phyloP scores from a whole-genome alignment of 805 yeast species.

The Jamesozyma spencerorum region DNA sequence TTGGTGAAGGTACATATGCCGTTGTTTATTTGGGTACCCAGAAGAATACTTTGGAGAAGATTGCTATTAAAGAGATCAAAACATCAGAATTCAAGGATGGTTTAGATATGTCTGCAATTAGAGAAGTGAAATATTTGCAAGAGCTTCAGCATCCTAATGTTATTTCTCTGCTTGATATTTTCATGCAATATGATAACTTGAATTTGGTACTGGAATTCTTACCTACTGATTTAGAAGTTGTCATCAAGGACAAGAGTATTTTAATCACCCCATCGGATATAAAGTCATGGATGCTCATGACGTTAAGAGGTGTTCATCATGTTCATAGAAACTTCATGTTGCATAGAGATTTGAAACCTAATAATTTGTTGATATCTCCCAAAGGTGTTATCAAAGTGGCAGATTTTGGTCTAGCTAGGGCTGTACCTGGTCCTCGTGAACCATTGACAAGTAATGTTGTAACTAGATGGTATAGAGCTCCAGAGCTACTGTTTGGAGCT shows the following conservation, averaged over 20 bases:
- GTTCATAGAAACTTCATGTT: conserved; percentile 86
- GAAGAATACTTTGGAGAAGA: conserved; percentile 39
- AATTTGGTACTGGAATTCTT: conserved; percentile 88
- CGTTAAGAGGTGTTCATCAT: conserved; percentile 87
- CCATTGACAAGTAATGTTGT: conserved; percentile 87
- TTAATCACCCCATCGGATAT: conserved; percentile 80
- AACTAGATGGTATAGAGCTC: conserved; percentile 96
- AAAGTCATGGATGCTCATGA: conserved; percentile 91
- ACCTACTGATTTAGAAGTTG: conserved; percentile 84
- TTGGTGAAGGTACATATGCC: conserved; percentile 99
- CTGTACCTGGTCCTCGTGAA: conserved; percentile 69
- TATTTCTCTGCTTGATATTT: conserved; percentile 83
- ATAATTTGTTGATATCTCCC: conserved; percentile 78
- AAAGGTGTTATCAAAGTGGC: conserved; percentile 86
- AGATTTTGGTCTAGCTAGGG: conserved; percentile 93
- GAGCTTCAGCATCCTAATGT: conserved; percentile 73
- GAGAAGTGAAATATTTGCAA: conserved; percentile 83
- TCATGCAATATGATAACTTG: conserved; percentile 51
- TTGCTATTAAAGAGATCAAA: conserved; percentile 94
- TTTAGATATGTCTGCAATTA: conserved; percentile 91
- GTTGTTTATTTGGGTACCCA: conserved; percentile 79
- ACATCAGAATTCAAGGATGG: conserved; percentile 94
- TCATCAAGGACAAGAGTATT: conserved; percentile 69
- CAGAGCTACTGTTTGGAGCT: conserved; percentile 84
- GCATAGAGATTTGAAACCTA: conserved; percentile 91